Evolutionary conservation across 2,329 filamentous ascomycete species (phyloP).

Genomic region (Aspergillus thermomutatus): DNA sequence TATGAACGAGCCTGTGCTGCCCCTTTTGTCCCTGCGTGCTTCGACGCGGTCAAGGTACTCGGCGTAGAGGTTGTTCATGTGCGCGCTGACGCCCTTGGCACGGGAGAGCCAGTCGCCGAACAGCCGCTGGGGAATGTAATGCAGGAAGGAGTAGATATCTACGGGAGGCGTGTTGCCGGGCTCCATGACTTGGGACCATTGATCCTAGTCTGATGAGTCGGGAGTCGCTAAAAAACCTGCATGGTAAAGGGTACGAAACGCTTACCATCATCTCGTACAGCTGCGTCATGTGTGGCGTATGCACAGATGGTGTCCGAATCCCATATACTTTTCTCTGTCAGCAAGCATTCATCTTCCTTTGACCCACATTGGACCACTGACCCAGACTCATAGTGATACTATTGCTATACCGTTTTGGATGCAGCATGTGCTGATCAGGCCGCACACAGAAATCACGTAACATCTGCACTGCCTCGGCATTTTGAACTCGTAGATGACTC

Average conservation of each 20-base stretch:
- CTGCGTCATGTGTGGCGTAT: conserved; percentile 34
- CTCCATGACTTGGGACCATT: conserved; percentile 45
- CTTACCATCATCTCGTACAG: conserved; percentile 47
- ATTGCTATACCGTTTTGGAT: conserved; percentile 49
- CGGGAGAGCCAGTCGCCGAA: conserved; percentile 42
- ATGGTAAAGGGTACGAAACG: too few species aligned
- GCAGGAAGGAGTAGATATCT: conserved; percentile 45
- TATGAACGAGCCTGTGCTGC: conserved; percentile 32
- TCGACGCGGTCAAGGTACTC: conserved; percentile 34
- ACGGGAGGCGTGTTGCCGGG: conserved; percentile 48
- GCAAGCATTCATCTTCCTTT: too few species aligned
- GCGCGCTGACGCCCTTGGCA: conserved; percentile 34
- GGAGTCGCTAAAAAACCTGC: too few species aligned
- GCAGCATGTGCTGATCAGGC: conserved; percentile 41
- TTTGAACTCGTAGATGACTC: conserved; percentile 39
- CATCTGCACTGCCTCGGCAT: conserved; percentile 50
- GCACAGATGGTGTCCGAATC: conserved; percentile 29
- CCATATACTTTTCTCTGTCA: conserved; percentile 40
- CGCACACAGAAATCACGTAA: conserved; percentile 39
- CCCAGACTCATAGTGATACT: conserved; percentile 49
- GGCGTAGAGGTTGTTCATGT: conserved; percentile 43
- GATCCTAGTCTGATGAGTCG: too few species aligned
- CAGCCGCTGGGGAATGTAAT: conserved; percentile 40
- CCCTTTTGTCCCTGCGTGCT: conserved; percentile 27
- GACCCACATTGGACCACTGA: too few species aligned